phyloP scores from a whole-genome alignment of 140 eudicot genomes.

The Ambrosia hybrid region DNA sequence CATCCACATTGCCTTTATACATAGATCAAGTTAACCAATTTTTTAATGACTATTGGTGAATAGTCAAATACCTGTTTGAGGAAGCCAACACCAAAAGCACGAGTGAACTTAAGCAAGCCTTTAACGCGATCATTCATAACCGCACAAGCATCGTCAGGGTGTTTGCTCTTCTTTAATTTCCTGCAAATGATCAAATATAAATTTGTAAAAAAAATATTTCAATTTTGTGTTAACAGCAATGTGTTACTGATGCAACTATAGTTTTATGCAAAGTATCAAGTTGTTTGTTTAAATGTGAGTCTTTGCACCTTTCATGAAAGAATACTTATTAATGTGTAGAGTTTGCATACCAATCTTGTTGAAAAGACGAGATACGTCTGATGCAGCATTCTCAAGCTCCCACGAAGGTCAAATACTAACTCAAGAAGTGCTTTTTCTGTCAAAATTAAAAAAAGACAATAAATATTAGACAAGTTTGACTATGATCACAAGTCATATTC shows the following conservation, averaged over 20 bases:
- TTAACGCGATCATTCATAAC: slow-evolving; percentile 88
- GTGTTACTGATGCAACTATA: slow-evolving; percentile 79
- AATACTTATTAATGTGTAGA: background rate
- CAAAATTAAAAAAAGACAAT: slow-evolving; percentile 15
- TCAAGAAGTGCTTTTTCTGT: slow-evolving; percentile 72
- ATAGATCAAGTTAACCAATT: slow-evolving; percentile 10
- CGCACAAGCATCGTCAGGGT: slow-evolving; percentile 76
- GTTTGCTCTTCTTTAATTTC: slow-evolving; percentile 81
- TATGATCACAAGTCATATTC: background rate
- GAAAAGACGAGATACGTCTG: slow-evolving; percentile 85
- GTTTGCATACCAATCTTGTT: slow-evolving; percentile 47
- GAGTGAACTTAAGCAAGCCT: slow-evolving; percentile 92
- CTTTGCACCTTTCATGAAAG: slow-evolving; percentile 1
- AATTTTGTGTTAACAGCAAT: background rate
- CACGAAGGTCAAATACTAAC: slow-evolving; percentile 88
- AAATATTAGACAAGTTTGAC: background rate
- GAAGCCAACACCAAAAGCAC: slow-evolving; percentile 99
- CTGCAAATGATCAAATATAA: slow-evolving; percentile 41
- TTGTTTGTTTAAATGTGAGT: slow-evolving; percentile 42
- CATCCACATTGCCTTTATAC: slow-evolving; percentile 18
- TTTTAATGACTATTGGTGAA: background rate
- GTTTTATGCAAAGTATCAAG: slow-evolving; percentile 85
- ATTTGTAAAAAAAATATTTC: background rate
- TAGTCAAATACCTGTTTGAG: slow-evolving; percentile 82
- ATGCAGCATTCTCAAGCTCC: slow-evolving; percentile 82